phyloP scores from a whole-genome alignment of 805 yeast genomes.

The Candida verbasci region DNA sequence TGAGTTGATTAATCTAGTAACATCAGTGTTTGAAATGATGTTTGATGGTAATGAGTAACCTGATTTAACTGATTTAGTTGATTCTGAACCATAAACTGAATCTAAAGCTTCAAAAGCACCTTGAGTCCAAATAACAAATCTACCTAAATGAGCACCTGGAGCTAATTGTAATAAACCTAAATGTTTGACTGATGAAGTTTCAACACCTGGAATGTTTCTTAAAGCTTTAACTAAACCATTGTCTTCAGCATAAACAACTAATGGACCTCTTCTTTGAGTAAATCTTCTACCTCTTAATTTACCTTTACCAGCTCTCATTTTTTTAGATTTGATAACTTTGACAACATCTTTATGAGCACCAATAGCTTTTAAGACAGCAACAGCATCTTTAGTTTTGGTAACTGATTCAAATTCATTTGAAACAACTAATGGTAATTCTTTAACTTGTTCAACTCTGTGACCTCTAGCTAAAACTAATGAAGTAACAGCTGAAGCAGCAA shows the following conservation, averaged over 20 bases:
- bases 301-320: constrained; percentile 99
- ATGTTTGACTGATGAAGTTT: constrained; percentile 87
- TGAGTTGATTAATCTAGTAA: constrained; percentile 96
- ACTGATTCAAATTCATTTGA: constrained; percentile 88
- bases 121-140: constrained; percentile 99
- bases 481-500: constrained; percentile 98
- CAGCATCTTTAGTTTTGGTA: constrained; percentile 97
- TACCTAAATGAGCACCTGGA: constrained; percentile 99
- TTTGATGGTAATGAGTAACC: constrained; percentile 90
- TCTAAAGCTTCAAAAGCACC: constrained; percentile 96
- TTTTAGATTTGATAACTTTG: constrained; percentile 98
- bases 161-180: constrained; percentile 97
- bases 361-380: constrained; percentile 95
- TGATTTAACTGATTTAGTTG: constrained; percentile 78
- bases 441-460: constrained; percentile 97
- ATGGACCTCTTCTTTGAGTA: constrained; percentile 99
- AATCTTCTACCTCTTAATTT: constrained; percentile 99
- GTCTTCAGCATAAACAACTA: constrained; percentile 97
- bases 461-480: constrained; percentile 99
- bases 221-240: constrained; percentile 97
- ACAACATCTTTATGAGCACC: constrained; percentile 98
- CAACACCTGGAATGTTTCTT: constrained; percentile 99
- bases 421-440: constrained; percentile 98
- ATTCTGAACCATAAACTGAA: constrained; percentile 93
- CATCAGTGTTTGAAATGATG: constrained; percentile 94